These are phyloP conservation scores for Pichia sp. DNA, from an alignment of 1,139 yeast genomes.

Conservation along the genomic window DNA sequence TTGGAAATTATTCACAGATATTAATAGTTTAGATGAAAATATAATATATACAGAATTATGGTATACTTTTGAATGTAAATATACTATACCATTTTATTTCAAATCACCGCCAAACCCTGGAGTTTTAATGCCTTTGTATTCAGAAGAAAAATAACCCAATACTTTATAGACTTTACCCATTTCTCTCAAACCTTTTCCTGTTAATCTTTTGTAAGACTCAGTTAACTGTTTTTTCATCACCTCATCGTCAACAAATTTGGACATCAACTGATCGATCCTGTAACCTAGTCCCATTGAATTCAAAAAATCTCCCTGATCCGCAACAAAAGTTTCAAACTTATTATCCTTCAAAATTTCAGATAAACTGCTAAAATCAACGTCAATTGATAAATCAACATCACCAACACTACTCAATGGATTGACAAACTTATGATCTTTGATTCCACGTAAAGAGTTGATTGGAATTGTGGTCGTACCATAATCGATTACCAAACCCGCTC, in stretches of 20 bases:
- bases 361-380: constrained; percentile 55
- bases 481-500: constrained; percentile 70
- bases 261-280: constrained; percentile 49
- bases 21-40: no score
- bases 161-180: constrained; percentile 81
- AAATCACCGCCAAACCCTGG: constrained; percentile 33
- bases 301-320: constrained; percentile 75
- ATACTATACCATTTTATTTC: no score
- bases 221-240: constrained; percentile 40
- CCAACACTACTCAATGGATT: constrained; percentile 76
- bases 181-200: constrained; percentile 49
- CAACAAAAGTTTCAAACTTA: constrained; percentile 36
- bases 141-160: constrained; percentile 48
- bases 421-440: constrained; percentile 63
- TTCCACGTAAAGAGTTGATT: constrained; percentile 64
- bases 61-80: no score
- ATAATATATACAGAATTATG: no score
- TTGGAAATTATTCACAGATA: no score
- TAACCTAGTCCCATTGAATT: constrained; percentile 71
- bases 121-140: constrained; percentile 28
- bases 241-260: constrained; percentile 24
- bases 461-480: constrained; percentile 67
- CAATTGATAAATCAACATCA: constrained; percentile 72
- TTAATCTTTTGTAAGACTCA: constrained; percentile 54
- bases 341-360: constrained; percentile 13